phyloP scores from a whole-genome alignment of 495 filamentous ascomycete genomes.

The Aspergillus campestris region DNA sequence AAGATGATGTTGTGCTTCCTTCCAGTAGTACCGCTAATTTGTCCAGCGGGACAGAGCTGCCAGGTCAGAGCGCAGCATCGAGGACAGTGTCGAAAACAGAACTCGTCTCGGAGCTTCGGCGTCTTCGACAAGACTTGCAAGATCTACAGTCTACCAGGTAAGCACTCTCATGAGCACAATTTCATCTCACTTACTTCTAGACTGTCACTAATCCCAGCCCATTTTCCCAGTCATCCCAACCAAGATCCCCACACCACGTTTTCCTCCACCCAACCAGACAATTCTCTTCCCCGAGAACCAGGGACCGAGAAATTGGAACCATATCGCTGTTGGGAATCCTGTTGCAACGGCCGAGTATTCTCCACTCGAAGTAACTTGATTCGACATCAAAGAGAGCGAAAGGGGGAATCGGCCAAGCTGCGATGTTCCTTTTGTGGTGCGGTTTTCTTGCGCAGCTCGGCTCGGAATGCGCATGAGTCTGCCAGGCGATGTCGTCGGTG shows the following conservation, averaged over 20 bases:
- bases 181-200: too few species aligned
- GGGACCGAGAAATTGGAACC: neutral
- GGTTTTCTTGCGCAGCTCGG: neutral
- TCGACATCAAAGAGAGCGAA: conserved; percentile 1
- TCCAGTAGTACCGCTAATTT: too few species aligned
- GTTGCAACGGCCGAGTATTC: neutral
- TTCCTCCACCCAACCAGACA: too few species aligned
- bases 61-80: neutral
- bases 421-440: conserved; percentile 1
- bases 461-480: neutral
- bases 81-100: neutral
- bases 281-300: too few species aligned
- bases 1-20: neutral
- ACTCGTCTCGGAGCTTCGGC: neutral
- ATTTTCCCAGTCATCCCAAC: too few species aligned
- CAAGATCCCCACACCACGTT: too few species aligned
- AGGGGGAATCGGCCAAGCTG: neutral
- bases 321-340: neutral
- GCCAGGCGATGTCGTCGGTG: neutral
- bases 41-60: too few species aligned
- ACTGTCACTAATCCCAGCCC: neutral
- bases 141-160: neutral
- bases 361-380: conserved; percentile 1
- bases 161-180: too few species aligned
- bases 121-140: neutral